Conservation (phyloP, 768 basidiomycete species). For the Phylloporus sp. region DNA sequence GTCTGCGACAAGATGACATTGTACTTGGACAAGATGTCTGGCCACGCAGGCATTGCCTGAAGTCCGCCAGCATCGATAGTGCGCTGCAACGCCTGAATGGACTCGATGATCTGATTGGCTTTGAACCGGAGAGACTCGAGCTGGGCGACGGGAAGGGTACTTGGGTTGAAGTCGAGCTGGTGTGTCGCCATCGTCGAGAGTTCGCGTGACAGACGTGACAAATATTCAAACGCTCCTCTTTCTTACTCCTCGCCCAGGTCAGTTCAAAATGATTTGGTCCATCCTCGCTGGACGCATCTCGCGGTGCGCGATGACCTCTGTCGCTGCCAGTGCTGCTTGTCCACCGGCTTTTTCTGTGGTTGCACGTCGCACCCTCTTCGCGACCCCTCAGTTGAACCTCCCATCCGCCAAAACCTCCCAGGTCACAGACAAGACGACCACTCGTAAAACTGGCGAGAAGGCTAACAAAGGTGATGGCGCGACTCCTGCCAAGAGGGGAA, state of each 20-base stretch:
- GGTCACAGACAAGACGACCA: background rate
- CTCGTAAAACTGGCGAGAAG: slow-evolving; percentile 2
- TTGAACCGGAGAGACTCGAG: slow-evolving; percentile 78
- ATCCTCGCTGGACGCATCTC: slow-evolving; percentile 11
- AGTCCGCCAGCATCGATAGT: slow-evolving; percentile 47
- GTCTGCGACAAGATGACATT: slow-evolving; percentile 81
- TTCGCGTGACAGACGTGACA: slow-evolving; percentile 24
- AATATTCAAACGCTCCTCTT: background rate
- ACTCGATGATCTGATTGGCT: slow-evolving; percentile 74
- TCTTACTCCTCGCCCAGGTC: background rate
- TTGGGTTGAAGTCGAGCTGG: slow-evolving; percentile 23
- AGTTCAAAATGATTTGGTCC: slow-evolving; percentile 9
- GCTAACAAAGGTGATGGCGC: background rate
- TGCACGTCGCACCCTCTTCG: slow-evolving; percentile 26
- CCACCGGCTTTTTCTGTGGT: background rate
- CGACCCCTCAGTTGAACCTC: slow-evolving; percentile 16
- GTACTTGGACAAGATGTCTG: slow-evolving; percentile 83
- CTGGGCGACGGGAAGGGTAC: slow-evolving; percentile 56
- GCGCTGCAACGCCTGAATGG: slow-evolving; percentile 59
- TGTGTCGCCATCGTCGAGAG: background rate
- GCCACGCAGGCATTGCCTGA: slow-evolving; percentile 74
- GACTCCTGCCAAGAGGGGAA: slow-evolving; percentile 6
- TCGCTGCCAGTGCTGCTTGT: background rate
- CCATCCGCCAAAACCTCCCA: slow-evolving; percentile 2
- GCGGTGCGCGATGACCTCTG: background rate